Evolutionary conservation across 2,329 filamentous ascomycete genomes (phyloP).

Genomic region (Ramichloridium luteum): DNA sequence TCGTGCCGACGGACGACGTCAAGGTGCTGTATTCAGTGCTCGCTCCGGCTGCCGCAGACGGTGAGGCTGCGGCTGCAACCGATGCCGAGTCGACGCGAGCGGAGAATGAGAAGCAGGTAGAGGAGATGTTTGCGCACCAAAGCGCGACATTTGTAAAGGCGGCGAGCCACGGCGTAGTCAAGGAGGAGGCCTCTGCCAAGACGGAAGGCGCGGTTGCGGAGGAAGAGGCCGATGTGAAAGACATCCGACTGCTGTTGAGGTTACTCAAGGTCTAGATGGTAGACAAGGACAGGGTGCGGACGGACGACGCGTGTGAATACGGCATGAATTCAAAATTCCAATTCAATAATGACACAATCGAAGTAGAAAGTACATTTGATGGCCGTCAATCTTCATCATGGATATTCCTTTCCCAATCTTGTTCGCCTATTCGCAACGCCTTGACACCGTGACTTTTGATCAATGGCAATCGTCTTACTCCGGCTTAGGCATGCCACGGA

Average conservation of each 20-base stretch:
- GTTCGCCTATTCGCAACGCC: no score
- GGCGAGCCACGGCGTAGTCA: conserved; percentile 21
- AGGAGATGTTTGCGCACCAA: conserved; percentile 26
- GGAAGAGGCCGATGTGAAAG: conserved; percentile 74
- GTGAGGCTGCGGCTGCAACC: conserved; percentile 13
- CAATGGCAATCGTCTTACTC: no score
- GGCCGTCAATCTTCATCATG: no score
- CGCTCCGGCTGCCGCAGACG: conserved; percentile 24
- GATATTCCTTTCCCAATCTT: no score
- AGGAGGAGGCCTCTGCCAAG: conserved; percentile 14
- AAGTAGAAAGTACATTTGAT: no score
- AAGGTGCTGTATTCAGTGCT: conserved; percentile 86
- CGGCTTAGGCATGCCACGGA: no score
- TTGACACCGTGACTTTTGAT: no score
- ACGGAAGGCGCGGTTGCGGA: conserved; percentile 53
- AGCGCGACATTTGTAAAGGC: conserved; percentile 25
- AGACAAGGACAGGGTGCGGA: not conserved
- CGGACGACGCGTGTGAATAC: no score
- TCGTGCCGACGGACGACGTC: conserved; percentile 85
- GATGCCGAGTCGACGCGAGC: conserved; percentile 17
- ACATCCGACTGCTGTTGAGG: conserved; percentile 60
- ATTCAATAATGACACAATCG: no score
- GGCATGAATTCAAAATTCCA: no score
- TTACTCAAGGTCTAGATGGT: conserved; percentile 54
- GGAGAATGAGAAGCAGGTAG: conserved; percentile 22